Percentiles rank a stretch among this genome's conserved stretches.
Conservation (phyloP, 306 rosid species). For the Erythrophleum fordii region DNA sequence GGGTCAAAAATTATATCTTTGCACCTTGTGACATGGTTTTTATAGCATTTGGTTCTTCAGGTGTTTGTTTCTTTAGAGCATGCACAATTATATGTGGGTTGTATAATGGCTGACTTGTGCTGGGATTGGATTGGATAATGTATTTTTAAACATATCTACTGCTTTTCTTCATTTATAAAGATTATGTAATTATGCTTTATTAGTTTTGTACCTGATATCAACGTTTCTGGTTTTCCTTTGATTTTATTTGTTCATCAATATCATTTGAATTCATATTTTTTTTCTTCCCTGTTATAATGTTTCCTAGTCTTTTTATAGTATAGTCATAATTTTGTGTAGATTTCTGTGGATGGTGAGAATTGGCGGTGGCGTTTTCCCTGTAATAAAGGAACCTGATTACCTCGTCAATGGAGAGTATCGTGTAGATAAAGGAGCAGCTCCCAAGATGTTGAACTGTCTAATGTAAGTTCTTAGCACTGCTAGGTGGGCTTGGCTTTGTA, state of each 20-base stretch:
- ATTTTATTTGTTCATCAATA: not conserved
- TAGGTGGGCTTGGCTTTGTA: constrained; percentile 23
- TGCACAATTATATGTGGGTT: constrained; percentile 18
- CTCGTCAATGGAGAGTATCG: constrained; percentile 98
- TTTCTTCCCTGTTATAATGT: not conserved
- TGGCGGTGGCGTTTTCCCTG: constrained; percentile 98
- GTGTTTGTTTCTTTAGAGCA: constrained; percentile 1
- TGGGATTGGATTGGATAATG: not conserved
- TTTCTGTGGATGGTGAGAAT: constrained; percentile 99
- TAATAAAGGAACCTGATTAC: constrained; percentile 97
- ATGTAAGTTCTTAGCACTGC: constrained; percentile 69
- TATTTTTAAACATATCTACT: not conserved
- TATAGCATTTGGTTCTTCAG: not conserved
- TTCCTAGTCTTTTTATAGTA: not conserved
- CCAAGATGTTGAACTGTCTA: constrained; percentile 99
- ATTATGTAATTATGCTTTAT: constrained; percentile 6
- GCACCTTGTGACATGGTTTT: not conserved
- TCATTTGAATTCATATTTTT: not conserved
- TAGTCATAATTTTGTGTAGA: constrained; percentile 46
- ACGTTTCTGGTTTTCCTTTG: not conserved
- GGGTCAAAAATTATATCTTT: constrained; percentile 11
- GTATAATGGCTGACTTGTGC: constrained; percentile 8
- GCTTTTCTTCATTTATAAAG: not conserved
- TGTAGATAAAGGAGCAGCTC: constrained; percentile 99
- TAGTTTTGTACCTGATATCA: constrained; percentile 1